phyloP scores from a whole-genome alignment of 495 filamentous ascomycete species.

The Opeltia flavorubescens region DNA sequence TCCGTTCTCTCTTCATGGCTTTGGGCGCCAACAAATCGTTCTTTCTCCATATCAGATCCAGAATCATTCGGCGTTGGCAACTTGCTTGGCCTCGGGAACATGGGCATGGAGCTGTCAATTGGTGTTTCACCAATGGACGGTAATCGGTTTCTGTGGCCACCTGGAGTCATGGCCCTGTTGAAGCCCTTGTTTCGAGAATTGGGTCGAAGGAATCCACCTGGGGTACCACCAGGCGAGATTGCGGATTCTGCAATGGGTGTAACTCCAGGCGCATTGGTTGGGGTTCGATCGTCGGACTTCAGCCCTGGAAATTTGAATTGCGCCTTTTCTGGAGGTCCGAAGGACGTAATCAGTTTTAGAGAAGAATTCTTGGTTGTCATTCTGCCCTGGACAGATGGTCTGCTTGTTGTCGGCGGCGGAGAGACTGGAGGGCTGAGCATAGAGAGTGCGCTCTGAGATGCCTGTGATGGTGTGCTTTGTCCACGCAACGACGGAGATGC shows the following conservation, averaged over 20 bases:
- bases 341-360: conserved; percentile 85
- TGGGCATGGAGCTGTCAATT: conserved; percentile 38
- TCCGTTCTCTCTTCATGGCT: conserved; percentile 16
- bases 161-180: conserved; percentile 57
- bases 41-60: conserved; percentile 32
- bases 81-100: conserved; percentile 25
- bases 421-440: conserved; percentile 43
- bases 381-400: conserved; percentile 18
- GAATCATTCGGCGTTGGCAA: conserved; percentile 32
- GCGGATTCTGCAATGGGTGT: conserved; percentile 93
- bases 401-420: conserved; percentile 15
- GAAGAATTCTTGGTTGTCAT: conserved; percentile 61
- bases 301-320: conserved; percentile 54
- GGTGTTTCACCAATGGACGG: conserved; percentile 77
- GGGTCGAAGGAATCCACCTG: conserved; percentile 53
- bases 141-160: conserved; percentile 49
- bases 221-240: conserved; percentile 54
- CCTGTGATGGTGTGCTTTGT: conserved; percentile 44
- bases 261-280: conserved; percentile 58
- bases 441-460: conserved; percentile 36
- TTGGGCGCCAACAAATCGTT: conserved; percentile 18
- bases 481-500: conserved; percentile 42
- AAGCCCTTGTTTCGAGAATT: conserved; percentile 36
- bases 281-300: conserved; percentile 55
- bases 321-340: conserved; percentile 42